Evolutionary conservation across 108 stramenopile species (phyloP).

Genomic region (Schizochytrium sp.): DNA sequence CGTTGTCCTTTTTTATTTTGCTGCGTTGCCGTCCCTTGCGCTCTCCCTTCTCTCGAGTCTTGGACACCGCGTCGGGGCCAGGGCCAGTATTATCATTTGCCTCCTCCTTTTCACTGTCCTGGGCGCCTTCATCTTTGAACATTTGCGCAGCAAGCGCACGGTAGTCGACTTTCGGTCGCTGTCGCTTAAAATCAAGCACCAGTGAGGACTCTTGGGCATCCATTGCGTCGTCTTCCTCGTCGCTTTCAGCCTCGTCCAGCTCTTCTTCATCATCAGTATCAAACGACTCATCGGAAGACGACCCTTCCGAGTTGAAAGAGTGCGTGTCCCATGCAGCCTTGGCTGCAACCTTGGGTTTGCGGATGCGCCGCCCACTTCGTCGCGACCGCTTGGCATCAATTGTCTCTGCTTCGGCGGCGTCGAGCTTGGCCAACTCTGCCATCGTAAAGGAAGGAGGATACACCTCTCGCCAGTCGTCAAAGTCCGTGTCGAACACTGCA

Average conservation of each 20-base stretch:
- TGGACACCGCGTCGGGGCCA: not conserved
- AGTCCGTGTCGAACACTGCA: not conserved
- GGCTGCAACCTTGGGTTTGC: not conserved
- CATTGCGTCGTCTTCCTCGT: not conserved
- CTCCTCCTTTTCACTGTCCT: not conserved
- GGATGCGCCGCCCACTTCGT: not conserved
- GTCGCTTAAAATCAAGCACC: not conserved
- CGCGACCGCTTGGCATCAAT: not conserved
- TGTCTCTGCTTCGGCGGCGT: not conserved
- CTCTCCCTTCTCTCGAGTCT: not conserved
- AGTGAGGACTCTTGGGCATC: not conserved
- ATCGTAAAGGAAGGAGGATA: not conserved
- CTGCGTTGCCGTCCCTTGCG: not conserved
- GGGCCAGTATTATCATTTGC: not conserved
- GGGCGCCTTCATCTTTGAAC: not conserved
- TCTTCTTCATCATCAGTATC: not conserved
- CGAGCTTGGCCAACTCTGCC: not conserved
- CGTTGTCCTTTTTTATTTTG: too few relatives aligned
- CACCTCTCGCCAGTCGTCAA: not conserved
- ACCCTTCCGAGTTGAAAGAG: not conserved
- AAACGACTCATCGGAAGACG: not conserved
- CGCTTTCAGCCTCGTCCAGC: not conserved
- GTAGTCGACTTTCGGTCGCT: not conserved
- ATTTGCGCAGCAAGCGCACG: conserved; percentile 1
- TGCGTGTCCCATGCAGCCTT: conserved; percentile 12